Percentiles rank a stretch among this genome's conserved stretches.
Evolutionary conservation across 257 asterid species (phyloP).

Genomic region (Gentiana macrophylla): DNA sequence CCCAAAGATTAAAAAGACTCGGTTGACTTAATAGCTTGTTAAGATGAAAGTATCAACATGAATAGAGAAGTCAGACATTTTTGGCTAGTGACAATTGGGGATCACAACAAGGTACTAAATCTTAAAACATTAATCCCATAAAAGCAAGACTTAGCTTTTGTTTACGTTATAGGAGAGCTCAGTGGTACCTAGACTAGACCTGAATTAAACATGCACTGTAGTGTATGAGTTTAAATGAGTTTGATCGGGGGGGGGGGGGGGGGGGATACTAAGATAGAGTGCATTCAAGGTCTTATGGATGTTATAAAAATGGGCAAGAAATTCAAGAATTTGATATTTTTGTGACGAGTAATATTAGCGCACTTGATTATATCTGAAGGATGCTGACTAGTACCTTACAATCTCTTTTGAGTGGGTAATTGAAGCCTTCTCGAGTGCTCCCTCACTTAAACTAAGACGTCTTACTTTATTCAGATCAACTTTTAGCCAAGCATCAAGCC

Average conservation of each 20-base stretch:
- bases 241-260: too few species aligned
- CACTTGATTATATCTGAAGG: not conserved
- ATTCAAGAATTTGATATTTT: too few species aligned
- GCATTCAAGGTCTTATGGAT: too few species aligned
- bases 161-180: not conserved
- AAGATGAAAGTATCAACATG: not conserved
- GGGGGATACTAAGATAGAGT: too few species aligned
- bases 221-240: not conserved
- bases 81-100: not conserved
- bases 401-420: slow-evolving; percentile 29
- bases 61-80: not conserved
- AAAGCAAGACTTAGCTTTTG: too few species aligned
- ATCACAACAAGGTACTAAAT: not conserved
- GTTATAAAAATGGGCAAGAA: too few species aligned
- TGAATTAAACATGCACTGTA: not conserved
- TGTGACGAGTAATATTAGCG: not conserved
- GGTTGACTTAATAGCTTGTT: not conserved
- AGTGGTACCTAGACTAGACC: not conserved
- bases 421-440: slow-evolving; percentile 48
- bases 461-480: slow-evolving; percentile 45
- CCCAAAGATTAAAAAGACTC: slow-evolving; percentile 5
- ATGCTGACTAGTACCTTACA: slow-evolving; percentile 36
- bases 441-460: slow-evolving; percentile 81
- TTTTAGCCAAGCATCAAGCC: slow-evolving; percentile 45
- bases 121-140: not conserved